Evolutionary conservation across 2,329 filamentous ascomycete species (phyloP).

Genomic region (Penicillium olsonii): DNA sequence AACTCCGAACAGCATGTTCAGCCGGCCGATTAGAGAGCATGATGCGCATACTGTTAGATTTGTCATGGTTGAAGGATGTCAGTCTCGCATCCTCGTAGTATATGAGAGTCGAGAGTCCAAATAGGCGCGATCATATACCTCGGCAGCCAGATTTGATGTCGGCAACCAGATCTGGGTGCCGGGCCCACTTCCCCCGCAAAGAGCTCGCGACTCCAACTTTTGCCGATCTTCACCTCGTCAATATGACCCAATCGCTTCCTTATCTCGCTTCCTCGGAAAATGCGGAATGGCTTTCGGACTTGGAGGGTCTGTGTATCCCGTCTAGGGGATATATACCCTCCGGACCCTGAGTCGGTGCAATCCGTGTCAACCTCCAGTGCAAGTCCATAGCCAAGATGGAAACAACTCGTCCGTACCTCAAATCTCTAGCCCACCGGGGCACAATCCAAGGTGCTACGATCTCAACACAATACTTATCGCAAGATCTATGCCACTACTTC

Average conservation of each 20-base stretch:
- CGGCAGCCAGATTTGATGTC: no score
- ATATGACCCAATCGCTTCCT: constrained; percentile 7
- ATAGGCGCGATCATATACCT: no score
- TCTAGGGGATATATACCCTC: not conserved
- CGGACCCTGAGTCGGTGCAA: not conserved
- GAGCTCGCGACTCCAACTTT: constrained; percentile 4
- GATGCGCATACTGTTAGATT: no score
- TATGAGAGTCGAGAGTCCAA: no score
- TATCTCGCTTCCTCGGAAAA: constrained; percentile 14
- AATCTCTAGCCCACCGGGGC: constrained; percentile 43
- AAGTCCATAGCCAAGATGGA: constrained; percentile 23
- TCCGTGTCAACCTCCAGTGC: not conserved
- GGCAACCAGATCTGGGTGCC: not conserved
- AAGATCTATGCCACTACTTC: constrained; percentile 53
- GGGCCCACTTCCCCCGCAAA: constrained; percentile 1
- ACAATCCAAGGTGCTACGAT: constrained; percentile 54
- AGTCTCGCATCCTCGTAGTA: no score
- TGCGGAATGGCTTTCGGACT: no score
- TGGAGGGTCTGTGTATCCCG: no score
- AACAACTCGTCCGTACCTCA: constrained; percentile 23
- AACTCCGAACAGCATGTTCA: no score
- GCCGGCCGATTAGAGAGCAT: no score
- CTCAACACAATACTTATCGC: constrained; percentile 29
- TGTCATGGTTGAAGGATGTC: no score
- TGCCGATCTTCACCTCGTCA: constrained; percentile 21